phyloP scores from a whole-genome alignment of 768 basidiomycete genomes.

The Termitomyces sp. region DNA sequence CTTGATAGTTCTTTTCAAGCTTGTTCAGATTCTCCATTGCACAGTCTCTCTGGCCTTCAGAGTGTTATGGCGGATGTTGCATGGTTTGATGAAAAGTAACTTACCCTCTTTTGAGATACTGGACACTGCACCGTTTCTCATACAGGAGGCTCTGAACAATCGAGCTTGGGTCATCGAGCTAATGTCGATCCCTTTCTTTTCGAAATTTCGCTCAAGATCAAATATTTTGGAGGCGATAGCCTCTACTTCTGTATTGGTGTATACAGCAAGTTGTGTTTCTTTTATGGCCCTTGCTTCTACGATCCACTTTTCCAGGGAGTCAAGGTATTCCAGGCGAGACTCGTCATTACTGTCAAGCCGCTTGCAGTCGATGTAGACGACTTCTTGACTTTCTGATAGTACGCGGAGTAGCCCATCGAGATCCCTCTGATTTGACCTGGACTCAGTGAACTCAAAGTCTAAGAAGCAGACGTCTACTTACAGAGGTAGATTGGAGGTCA shows the following conservation, averaged over 20 bases:
- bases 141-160: not conserved
- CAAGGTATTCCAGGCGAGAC: not conserved
- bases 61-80: not conserved
- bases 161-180: not conserved
- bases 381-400: not conserved
- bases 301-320: not conserved
- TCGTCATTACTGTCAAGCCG: not conserved
- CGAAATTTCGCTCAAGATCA: not conserved
- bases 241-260: not conserved
- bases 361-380: not conserved
- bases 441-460: not conserved
- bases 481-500: not conserved
- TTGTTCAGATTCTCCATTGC: not conserved
- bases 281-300: not conserved
- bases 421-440: not conserved
- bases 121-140: not conserved
- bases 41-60: not conserved
- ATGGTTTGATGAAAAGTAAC: not conserved
- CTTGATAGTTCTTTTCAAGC: slow-evolving; percentile 2
- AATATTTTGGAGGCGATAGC: not conserved
- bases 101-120: not conserved
- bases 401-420: not conserved
- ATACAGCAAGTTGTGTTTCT: not conserved
- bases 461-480: not conserved
- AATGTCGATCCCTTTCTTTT: not conserved